Conservation (phyloP, 805 yeast species). For the Helenozyma baotianmanensis region DNA sequence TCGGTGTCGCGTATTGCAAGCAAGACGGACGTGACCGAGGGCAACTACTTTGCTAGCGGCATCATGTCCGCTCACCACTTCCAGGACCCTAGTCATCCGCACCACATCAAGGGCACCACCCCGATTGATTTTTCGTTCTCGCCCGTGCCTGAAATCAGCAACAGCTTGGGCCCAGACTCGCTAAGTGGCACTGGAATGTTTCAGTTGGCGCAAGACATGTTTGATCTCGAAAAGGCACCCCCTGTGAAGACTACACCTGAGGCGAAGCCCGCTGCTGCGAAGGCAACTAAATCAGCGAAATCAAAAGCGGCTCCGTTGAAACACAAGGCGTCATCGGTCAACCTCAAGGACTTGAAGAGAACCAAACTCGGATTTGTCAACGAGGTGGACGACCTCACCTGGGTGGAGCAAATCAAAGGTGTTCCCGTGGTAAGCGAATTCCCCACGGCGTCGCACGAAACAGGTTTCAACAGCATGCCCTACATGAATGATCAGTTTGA, state of each 20-base stretch:
- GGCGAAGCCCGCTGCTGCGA: too few relatives aligned
- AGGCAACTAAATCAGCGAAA: too few relatives aligned
- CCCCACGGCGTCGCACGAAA: slow-evolving; percentile 47
- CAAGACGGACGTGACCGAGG: slow-evolving; percentile 1
- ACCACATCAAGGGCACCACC: slow-evolving; percentile 37
- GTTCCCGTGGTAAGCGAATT: slow-evolving; percentile 62
- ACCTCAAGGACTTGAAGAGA: slow-evolving; percentile 3
- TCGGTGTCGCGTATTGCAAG: slow-evolving; percentile 11
- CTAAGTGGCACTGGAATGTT: slow-evolving; percentile 8
- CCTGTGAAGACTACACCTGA: too few relatives aligned
- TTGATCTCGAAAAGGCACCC: not conserved
- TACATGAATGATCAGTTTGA: slow-evolving; percentile 20
- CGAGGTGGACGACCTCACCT: slow-evolving; percentile 40
- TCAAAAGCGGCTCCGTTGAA: too few relatives aligned
- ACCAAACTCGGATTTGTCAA: slow-evolving; percentile 11
- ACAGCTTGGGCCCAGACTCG: slow-evolving; percentile 1
- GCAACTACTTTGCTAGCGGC: slow-evolving; percentile 16
- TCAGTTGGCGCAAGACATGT: slow-evolving; percentile 9
- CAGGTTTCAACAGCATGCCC: slow-evolving; percentile 45
- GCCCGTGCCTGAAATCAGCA: slow-evolving; percentile 8
- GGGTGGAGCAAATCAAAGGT: slow-evolving; percentile 68
- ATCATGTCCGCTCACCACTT: slow-evolving; percentile 24
- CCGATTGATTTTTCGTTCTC: slow-evolving; percentile 31
- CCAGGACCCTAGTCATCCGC: slow-evolving; percentile 35
- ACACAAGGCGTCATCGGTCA: not conserved